A percentile compares a stretch with the other conserved stretches of the same genome.
These are phyloP conservation scores for Boletus reticuloceps DNA, from an alignment of 768 basidiomycete genomes.

Conservation along the genomic window DNA sequence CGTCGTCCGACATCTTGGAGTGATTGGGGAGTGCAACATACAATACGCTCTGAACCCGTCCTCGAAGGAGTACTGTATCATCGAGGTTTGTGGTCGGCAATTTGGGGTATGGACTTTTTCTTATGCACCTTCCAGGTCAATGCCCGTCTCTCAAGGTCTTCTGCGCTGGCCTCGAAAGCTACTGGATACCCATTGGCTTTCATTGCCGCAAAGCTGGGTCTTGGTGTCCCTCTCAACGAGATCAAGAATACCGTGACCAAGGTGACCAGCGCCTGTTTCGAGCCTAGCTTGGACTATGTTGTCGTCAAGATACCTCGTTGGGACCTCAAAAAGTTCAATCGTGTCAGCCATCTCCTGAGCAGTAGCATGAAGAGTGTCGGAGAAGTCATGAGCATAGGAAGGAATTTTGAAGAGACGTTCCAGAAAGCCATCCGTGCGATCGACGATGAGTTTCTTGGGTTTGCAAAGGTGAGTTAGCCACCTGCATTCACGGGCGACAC, in stretches of 20 bases:
- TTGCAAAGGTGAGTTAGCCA: slow-evolving; percentile 63
- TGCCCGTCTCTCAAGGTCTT: slow-evolving; percentile 97
- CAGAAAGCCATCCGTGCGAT: slow-evolving; percentile 98
- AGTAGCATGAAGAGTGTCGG: slow-evolving; percentile 99
- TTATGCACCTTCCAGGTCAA: slow-evolving; percentile 55
- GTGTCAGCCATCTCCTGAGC: slow-evolving; percentile 87
- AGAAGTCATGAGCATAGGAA: slow-evolving; percentile 98
- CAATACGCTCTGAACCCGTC: slow-evolving; percentile 96
- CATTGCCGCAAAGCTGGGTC: slow-evolving; percentile 96
- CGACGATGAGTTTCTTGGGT: slow-evolving; percentile 92
- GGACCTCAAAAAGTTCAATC: slow-evolving; percentile 97
- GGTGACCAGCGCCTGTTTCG: slow-evolving; percentile 95
- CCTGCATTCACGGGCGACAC: neutral
- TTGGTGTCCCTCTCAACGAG: slow-evolving; percentile 95
- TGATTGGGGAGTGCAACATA: slow-evolving; percentile 98
- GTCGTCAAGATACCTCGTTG: slow-evolving; percentile 99
- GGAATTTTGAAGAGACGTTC: slow-evolving; percentile 98
- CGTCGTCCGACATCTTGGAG: slow-evolving; percentile 97
- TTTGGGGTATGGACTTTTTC: neutral
- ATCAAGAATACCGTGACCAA: slow-evolving; percentile 98
- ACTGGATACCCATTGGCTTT: slow-evolving; percentile 98
- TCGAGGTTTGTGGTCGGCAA: slow-evolving; percentile 59
- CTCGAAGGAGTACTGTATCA: slow-evolving; percentile 97
- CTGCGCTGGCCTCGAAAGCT: slow-evolving; percentile 96
- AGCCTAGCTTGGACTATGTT: slow-evolving; percentile 94